Evolutionary conservation across 2,329 filamentous ascomycete species (phyloP).

Genomic region (Fulvia fulva): DNA sequence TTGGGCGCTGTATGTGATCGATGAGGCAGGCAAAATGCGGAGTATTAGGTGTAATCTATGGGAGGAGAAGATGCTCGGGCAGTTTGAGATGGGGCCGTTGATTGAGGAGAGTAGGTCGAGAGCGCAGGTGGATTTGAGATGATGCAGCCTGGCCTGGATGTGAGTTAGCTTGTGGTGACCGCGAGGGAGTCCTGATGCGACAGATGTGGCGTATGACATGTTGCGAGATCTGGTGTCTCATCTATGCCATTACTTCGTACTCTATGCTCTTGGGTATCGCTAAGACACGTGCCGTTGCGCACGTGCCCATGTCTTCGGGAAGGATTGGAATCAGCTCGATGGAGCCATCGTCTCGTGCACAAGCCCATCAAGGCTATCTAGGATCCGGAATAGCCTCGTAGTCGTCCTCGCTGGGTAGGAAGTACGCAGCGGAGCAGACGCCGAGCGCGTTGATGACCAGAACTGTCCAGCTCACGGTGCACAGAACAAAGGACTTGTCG

Average conservation of each 20-base stretch:
- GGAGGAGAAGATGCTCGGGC: conserved; percentile 12
- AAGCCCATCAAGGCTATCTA: not conserved
- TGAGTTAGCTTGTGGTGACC: too few species aligned
- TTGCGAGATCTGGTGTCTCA: not conserved
- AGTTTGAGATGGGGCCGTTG: conserved; percentile 8
- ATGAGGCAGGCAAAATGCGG: conserved; percentile 11
- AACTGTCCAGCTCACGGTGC: conserved; percentile 57
- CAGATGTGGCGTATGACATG: not conserved
- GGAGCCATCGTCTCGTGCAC: not conserved
- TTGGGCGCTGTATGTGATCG: conserved; percentile 12
- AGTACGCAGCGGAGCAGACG: conserved; percentile 62
- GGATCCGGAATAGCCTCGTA: conserved; percentile 65
- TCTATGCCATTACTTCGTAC: not conserved
- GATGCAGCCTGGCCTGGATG: not conserved
- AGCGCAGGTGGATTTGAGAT: conserved; percentile 10
- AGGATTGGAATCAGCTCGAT: not conserved
- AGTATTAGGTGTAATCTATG: conserved; percentile 11
- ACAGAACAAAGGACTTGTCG: conserved; percentile 72
- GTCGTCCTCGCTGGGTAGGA: conserved; percentile 75
- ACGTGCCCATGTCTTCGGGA: not conserved
- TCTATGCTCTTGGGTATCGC: conserved; percentile 8
- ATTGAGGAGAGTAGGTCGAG: conserved; percentile 10
- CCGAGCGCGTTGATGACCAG: conserved; percentile 52
- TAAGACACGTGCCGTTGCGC: not conserved
- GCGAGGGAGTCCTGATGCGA: not conserved